These are phyloP conservation scores for Aspergillus fumigatiaffinis DNA, from an alignment of 2,329 filamentous ascomycete species.

Conservation along the genomic window DNA sequence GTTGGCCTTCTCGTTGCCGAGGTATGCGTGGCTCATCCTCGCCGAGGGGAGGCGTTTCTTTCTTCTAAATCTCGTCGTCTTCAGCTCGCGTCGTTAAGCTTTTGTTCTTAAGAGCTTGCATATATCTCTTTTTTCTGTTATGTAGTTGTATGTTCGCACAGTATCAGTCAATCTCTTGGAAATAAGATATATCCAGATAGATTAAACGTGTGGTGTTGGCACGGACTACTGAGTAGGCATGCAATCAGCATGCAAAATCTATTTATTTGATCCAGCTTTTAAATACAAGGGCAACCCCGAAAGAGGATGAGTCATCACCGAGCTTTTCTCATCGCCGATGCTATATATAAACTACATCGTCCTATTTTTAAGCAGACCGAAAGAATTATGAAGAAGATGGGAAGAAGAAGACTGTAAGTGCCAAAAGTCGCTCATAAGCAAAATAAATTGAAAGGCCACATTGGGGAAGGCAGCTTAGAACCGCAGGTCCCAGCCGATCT, in stretches of 20 bases:
- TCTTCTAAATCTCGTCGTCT: conserved; percentile 1
- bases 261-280: not conserved
- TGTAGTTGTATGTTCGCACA: conserved; percentile 14
- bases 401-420: not conserved
- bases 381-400: not conserved
- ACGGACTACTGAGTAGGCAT: not conserved
- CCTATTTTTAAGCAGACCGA: not conserved
- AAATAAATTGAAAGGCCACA: not conserved
- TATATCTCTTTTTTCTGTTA: conserved; percentile 9
- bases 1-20: not conserved
- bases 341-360: not conserved
- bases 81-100: not conserved
- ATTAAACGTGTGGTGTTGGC: not conserved
- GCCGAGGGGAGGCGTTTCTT: not conserved
- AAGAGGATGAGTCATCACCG: not conserved
- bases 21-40: conserved; percentile 1
- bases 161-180: not conserved
- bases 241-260: not conserved
- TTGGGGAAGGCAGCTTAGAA: conserved; percentile 35
- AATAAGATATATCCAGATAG: not conserved
- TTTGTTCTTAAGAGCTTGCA: conserved; percentile 7
- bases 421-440: not conserved
- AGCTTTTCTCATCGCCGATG: not conserved
- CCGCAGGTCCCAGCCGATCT: conserved; percentile 71
- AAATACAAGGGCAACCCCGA: not conserved